Conservation (phyloP, 495 filamentous ascomycete genomes). For the Lentithecium fluviatile region DNA sequence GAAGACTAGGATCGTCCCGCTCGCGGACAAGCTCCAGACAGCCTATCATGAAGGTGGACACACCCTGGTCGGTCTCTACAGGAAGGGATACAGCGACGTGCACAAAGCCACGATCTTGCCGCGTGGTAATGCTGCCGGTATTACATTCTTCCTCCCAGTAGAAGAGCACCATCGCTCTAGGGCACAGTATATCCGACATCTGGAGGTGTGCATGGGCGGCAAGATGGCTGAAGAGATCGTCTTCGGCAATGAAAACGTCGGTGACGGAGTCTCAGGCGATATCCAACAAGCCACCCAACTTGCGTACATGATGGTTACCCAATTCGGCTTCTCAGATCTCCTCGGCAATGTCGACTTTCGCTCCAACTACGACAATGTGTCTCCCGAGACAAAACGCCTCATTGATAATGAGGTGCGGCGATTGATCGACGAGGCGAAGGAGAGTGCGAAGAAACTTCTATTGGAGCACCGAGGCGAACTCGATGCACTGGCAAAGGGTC, state of each 20-base stretch:
- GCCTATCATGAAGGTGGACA: constrained; percentile 98
- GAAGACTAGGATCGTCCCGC: constrained; percentile 79
- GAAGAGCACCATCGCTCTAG: constrained; percentile 80
- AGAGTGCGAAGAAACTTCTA: constrained; percentile 71
- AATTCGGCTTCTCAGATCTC: constrained; percentile 81
- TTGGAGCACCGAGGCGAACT: constrained; percentile 72
- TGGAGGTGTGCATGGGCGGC: constrained; percentile 84
- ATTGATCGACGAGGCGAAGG: constrained; percentile 76
- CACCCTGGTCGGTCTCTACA: constrained; percentile 82
- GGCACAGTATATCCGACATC: constrained; percentile 66
- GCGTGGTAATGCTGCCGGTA: constrained; percentile 76
- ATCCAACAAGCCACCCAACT: constrained; percentile 73
- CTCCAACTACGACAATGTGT: constrained; percentile 74
- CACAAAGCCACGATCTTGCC: constrained; percentile 98
- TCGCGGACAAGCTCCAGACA: constrained; percentile 83
- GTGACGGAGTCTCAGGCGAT: constrained; percentile 65
- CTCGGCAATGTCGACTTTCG: constrained; percentile 87
- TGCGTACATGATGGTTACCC: constrained; percentile 82
- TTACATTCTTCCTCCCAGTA: constrained; percentile 80
- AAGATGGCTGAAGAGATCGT: constrained; percentile 93
- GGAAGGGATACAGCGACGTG: constrained; percentile 66
- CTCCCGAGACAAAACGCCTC: constrained; percentile 74
- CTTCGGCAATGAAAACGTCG: constrained; percentile 83
- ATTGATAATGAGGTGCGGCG: constrained; percentile 86
- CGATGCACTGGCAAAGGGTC: constrained; percentile 78